Conservation (phyloP, 2,329 filamentous ascomycete species). For the Rutstroemia sp. region DNA sequence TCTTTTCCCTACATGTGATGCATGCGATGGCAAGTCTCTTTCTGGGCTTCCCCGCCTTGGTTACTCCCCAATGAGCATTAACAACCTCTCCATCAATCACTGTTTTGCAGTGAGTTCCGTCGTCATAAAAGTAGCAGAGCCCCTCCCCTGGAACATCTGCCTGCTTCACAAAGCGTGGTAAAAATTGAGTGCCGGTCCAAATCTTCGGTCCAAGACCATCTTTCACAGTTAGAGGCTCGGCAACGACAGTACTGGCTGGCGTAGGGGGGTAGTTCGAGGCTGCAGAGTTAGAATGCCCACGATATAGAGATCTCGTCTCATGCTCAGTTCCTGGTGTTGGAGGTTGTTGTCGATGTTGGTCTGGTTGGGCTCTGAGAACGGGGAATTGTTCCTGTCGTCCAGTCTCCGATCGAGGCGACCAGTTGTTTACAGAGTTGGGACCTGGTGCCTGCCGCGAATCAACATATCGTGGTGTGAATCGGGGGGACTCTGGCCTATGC, state of each 20-base stretch:
- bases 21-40: constrained; percentile 91
- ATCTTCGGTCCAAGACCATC: constrained; percentile 60
- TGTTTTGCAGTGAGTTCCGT: constrained; percentile 74
- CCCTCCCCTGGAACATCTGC: constrained; percentile 70
- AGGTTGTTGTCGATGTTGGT: constrained; percentile 14
- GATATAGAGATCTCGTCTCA: constrained; percentile 20
- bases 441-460: constrained; percentile 15
- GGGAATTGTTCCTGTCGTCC: constrained; percentile 21
- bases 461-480: constrained; percentile 21
- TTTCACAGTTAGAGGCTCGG: constrained; percentile 36
- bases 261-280: constrained; percentile 22
- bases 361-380: constrained; percentile 22
- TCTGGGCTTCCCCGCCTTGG: constrained; percentile 86
- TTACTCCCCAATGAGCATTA: constrained; percentile 88
- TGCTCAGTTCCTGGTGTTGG: constrained; percentile 17
- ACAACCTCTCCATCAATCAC: constrained; percentile 79
- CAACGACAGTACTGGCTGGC: constrained; percentile 18
- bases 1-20: constrained; percentile 89
- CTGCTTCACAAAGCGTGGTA: constrained; percentile 57
- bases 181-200: constrained; percentile 60
- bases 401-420: constrained; percentile 25
- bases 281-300: constrained; percentile 15
- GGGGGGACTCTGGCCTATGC: constrained; percentile 24
- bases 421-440: constrained; percentile 17
- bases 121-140: constrained; percentile 78